A percentile compares a stretch with the other conserved stretches of the same genome.
These are phyloP conservation scores for Cicer judaicum DNA, from an alignment of 306 rosid species.

Conservation along the genomic window DNA sequence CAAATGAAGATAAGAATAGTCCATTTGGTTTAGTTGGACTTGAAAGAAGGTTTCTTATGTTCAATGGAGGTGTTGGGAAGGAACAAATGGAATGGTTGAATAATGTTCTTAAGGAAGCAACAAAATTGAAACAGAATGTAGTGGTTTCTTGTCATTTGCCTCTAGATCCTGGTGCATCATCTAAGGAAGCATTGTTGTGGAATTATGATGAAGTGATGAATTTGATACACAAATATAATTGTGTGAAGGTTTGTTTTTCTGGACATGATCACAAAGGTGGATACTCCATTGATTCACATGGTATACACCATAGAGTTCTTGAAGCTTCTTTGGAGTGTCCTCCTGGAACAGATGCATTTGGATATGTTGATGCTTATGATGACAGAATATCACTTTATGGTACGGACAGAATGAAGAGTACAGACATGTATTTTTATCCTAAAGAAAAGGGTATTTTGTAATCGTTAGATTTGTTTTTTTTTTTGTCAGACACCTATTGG, in stretches of 20 bases:
- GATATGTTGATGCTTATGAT: conserved; percentile 69
- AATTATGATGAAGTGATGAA: conserved; percentile 80
- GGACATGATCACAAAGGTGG: conserved; percentile 97
- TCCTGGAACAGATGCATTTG: conserved; percentile 75
- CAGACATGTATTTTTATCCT: conserved; percentile 63
- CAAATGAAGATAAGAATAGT: conserved; percentile 81
- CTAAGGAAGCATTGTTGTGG: conserved; percentile 76
- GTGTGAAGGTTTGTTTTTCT: conserved; percentile 79
- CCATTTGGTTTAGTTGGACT: conserved; percentile 72
- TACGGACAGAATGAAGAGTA: conserved; percentile 65
- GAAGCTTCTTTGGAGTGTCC: conserved; percentile 98
- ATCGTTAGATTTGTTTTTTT: conserved; percentile 24
- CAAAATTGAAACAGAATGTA: conserved; percentile 70
- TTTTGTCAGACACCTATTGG: conserved; percentile 29
- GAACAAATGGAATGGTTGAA: conserved; percentile 87
- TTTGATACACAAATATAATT: conserved; percentile 66
- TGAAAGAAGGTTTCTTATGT: conserved; percentile 85
- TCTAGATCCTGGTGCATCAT: conserved; percentile 69
- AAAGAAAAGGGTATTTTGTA: conserved; percentile 43
- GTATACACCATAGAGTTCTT: conserved; percentile 82
- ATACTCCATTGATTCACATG: conserved; percentile 73
- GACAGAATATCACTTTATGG: conserved; percentile 73
- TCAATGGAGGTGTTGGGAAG: conserved; percentile 90
- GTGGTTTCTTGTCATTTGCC: conserved; percentile 86
- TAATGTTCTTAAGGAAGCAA: conserved; percentile 66